phyloP scores from a whole-genome alignment of 1,284 basidiomycete genomes.

The Heterobasidion occidentale region DNA sequence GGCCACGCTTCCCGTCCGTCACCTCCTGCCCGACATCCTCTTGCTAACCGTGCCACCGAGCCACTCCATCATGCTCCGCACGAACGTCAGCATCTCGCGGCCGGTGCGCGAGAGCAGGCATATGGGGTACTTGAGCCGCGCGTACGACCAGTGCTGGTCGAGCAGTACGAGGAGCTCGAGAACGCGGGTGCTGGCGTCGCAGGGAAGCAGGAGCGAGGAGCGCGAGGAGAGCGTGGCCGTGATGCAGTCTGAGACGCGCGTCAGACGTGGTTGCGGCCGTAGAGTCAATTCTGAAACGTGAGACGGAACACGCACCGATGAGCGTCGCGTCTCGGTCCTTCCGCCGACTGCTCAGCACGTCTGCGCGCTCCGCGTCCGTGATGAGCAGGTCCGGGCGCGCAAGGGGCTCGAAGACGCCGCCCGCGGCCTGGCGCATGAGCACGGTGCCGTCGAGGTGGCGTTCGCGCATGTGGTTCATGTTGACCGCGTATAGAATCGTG shows the following conservation, averaged over 20 bases:
- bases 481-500: constrained; percentile 92
- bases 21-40: constrained; percentile 77
- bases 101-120: constrained; percentile 89
- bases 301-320: constrained; percentile 51
- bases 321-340: constrained; percentile 89
- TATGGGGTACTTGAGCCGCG: constrained; percentile 73
- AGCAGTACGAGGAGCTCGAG: constrained; percentile 92
- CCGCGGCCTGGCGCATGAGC: constrained; percentile 60
- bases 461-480: constrained; percentile 96
- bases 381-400: constrained; percentile 89
- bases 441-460: constrained; percentile 95
- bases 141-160: constrained; percentile 97
- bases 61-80: constrained; percentile 98
- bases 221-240: constrained; percentile 74
- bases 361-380: constrained; percentile 83
- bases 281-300: constrained; percentile 1
- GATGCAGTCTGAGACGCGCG: constrained; percentile 59
- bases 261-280: constrained; percentile 8
- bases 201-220: constrained; percentile 83
- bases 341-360: constrained; percentile 77
- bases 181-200: constrained; percentile 89
- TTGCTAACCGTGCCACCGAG: constrained; percentile 90
- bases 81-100: constrained; percentile 91
- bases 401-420: constrained; percentile 82
- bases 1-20: constrained; percentile 43